A percentile compares a stretch with the other conserved stretches of the same genome.
Conservation (phyloP, 495 filamentous ascomycete species). For the Cladorrhinum samala region DNA sequence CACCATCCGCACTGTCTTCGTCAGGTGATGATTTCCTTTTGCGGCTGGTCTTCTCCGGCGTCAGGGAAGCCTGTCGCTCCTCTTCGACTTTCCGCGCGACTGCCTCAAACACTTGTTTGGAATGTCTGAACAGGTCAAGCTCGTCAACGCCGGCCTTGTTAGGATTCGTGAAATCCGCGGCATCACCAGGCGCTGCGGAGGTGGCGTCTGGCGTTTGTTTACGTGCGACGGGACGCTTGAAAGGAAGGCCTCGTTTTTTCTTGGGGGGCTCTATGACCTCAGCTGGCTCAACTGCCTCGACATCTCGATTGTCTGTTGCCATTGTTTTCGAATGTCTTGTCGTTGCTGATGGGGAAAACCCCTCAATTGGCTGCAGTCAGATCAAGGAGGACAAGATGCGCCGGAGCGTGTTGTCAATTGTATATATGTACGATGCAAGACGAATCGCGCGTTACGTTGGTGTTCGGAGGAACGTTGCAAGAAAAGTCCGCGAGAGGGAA, state of each 20-base stretch:
- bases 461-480: no score
- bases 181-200: neutral
- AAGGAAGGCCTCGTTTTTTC: slow-evolving; percentile 59
- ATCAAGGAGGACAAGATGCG: no score
- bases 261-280: slow-evolving; percentile 15
- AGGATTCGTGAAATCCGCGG: slow-evolving; percentile 9
- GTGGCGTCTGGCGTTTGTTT: slow-evolving; percentile 8
- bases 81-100: slow-evolving; percentile 51
- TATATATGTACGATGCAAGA: no score
- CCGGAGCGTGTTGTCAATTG: no score
- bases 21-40: slow-evolving; percentile 7
- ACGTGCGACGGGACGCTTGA: slow-evolving; percentile 52
- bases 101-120: slow-evolving; percentile 55
- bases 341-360: no score
- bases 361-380: no score
- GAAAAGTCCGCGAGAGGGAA: no score
- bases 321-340: slow-evolving; percentile 5
- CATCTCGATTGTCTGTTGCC: neutral
- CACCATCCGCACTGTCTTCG: slow-evolving; percentile 19
- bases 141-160: slow-evolving; percentile 30
- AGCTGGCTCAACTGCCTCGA: neutral
- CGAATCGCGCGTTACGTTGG: no score
- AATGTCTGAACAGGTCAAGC: slow-evolving; percentile 60
- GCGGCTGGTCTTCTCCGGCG: slow-evolving; percentile 7
- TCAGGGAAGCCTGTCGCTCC: slow-evolving; percentile 14